A percentile compares a stretch with the other conserved stretches of the same genome.
These are phyloP conservation scores for Lithocarpus polystachyus DNA, from an alignment of 306 rosid genomes.

Conservation along the genomic window DNA sequence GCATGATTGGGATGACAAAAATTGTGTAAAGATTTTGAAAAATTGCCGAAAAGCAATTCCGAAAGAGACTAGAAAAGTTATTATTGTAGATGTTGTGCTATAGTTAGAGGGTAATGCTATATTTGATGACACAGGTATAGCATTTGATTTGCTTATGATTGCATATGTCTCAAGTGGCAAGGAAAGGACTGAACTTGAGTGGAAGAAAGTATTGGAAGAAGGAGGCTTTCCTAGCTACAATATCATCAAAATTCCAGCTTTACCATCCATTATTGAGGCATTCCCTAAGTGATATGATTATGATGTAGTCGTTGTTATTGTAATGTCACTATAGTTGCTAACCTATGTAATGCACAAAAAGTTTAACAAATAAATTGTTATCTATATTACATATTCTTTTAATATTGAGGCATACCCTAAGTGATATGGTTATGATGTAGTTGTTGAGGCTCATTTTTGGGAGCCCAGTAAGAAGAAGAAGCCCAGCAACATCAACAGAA, in stretches of 20 bases:
- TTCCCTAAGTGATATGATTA: conserved; percentile 6
- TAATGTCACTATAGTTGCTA: too few relatives aligned
- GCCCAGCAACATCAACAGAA: too few relatives aligned
- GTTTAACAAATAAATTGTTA: too few relatives aligned
- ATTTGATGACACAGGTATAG: conserved; percentile 36
- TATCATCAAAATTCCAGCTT: conserved; percentile 45
- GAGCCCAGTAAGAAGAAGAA: too few relatives aligned
- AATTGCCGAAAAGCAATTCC: conserved; percentile 55
- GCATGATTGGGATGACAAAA: conserved; percentile 62
- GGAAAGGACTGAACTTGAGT: conserved; percentile 52
- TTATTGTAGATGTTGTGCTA: conserved; percentile 44
- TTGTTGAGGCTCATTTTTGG: too few relatives aligned
- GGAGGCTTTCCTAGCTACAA: conserved; percentile 51
- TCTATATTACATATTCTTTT: too few relatives aligned
- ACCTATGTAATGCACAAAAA: too few relatives aligned
- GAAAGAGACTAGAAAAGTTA: conserved; percentile 42
- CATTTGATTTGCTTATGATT: conserved; percentile 54
- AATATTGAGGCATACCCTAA: too few relatives aligned
- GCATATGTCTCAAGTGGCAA: conserved; percentile 12
- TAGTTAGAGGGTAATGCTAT: conserved; percentile 32
- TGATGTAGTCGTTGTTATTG: too few relatives aligned
- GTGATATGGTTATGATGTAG: too few relatives aligned
- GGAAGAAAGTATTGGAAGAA: conserved; percentile 42
- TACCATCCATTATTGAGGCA: conserved; percentile 33
- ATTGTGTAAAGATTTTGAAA: conserved; percentile 44